Evolutionary conservation across 345 rosid genomes (phyloP).

Genomic region (Salix suchowensis): DNA sequence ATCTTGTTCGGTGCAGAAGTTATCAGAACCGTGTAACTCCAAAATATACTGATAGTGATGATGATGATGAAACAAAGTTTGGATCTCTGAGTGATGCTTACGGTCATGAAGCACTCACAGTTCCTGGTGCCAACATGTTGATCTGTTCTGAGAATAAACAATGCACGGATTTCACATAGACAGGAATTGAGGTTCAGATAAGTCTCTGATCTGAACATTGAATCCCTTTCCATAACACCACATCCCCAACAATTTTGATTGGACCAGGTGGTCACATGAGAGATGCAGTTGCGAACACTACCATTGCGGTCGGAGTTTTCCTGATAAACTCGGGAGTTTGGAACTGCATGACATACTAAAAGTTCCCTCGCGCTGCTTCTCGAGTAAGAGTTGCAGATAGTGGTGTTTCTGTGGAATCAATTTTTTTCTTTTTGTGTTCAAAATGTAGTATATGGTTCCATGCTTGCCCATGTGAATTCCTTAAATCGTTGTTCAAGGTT

Average conservation of each 20-base stretch:
- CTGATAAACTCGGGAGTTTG: neutral
- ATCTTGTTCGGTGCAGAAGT: constrained; percentile 24
- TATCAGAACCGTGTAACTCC: constrained; percentile 33
- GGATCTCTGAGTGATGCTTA: constrained; percentile 35
- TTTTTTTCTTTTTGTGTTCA: neutral
- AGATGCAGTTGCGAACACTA: constrained; percentile 13
- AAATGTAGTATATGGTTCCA: neutral
- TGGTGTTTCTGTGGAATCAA: neutral
- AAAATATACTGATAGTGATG: constrained; percentile 25
- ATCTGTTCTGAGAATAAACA: constrained; percentile 48
- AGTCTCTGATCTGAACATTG: neutral
- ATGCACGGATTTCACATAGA: constrained; percentile 36
- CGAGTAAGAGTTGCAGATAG: neutral
- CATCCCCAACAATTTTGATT: neutral
- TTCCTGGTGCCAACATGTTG: constrained; percentile 31
- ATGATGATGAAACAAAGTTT: constrained; percentile 22
- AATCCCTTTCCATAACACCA: neutral
- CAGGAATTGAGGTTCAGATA: constrained; percentile 3
- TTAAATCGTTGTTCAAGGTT: neutral
- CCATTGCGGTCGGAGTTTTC: neutral
- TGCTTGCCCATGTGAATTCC: constrained; percentile 1
- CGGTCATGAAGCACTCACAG: constrained; percentile 41
- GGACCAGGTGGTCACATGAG: neutral
- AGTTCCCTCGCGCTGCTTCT: neutral
- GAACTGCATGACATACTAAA: neutral